A percentile compares a stretch with the other conserved stretches of the same genome.
These are phyloP conservation scores for Mycosarcoma maydis DNA, from an alignment of 1,284 basidiomycete genomes.

Conservation along the genomic window DNA sequence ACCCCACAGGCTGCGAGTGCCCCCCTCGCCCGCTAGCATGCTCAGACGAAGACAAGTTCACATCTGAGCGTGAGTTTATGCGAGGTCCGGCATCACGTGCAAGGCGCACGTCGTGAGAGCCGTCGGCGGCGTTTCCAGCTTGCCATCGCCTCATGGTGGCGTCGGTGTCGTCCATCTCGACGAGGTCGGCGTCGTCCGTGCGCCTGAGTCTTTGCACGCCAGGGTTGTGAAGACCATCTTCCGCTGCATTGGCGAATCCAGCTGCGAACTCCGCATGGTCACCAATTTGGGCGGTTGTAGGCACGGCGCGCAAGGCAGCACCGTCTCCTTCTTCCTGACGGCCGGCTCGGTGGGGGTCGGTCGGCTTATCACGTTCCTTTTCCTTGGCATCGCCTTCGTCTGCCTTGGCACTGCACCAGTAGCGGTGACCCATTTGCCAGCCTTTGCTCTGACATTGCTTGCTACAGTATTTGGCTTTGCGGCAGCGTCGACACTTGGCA, in stretches of 20 bases:
- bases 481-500: conserved; percentile 92
- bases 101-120: not conserved
- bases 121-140: not conserved
- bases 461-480: conserved; percentile 98
- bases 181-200: conserved; percentile 8
- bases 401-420: conserved; percentile 67
- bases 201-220: conserved; percentile 7
- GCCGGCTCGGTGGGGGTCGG: conserved; percentile 9
- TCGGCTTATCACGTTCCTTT: conserved; percentile 42
- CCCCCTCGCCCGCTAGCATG: not conserved
- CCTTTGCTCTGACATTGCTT: conserved; percentile 97
- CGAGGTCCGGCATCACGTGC: conserved; percentile 7
- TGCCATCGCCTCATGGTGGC: conserved; percentile 14
- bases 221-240: conserved; percentile 7
- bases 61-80: not conserved
- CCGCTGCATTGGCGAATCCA: conserved; percentile 9
- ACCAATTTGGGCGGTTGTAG: conserved; percentile 8
- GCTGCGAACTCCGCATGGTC: conserved; percentile 11
- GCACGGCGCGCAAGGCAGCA: conserved; percentile 20
- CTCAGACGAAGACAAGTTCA: conserved; percentile 1
- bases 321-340: conserved; percentile 21
- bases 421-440: conserved; percentile 96
- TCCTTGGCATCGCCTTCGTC: conserved; percentile 57
- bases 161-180: conserved; percentile 18
- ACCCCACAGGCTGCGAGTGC: not conserved